Evolutionary conservation across 768 basidiomycete species (phyloP), one percentile per base, ranked within the genome.

Genomic region (Russula griseocarnosa): DNA sequence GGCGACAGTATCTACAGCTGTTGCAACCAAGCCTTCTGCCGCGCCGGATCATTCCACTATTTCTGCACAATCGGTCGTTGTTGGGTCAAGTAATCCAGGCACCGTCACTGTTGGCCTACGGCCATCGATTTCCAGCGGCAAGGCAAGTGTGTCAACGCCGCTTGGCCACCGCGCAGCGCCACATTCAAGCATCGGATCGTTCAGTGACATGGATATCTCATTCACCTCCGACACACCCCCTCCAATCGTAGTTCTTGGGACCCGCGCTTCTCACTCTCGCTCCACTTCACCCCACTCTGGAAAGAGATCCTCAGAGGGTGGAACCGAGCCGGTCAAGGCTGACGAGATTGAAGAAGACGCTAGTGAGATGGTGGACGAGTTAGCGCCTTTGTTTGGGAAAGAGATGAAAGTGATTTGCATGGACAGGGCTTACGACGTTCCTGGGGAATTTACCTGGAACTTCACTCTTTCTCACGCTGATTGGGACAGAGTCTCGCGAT

Each of bases 321-420:
- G 34, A 16, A 58, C 47, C 10, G 59, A 36, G 34, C 11, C 8
- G 3, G 42, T 38, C 16, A 53, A 26, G 42, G 22, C 20, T 8
- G 62, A 63, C 14, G 62, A 63, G 38, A 2, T 51, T 32, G 63
- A 65, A 30, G 63, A 65, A 38, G 38, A 40, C 18, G 38, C 38
- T 6, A 40, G 38, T 26, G 63, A 65, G 42, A 54, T 65, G 60
- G 42, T 65, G 11, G 64, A 65, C 11, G 64, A 65, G 42, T 50
- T 65, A 3, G 64, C 54, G 42, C 64, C 64, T 20, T 24, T 61
- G 30, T 65, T 65, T 32, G 59, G 60, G 26, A 52, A 52, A 26
- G 64, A 65, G 26, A 65, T 65, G 64, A 54, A 20, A 2, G 60
- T 65, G 50, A 32, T 65, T 16, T 56, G 49, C 13, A 65, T 65